phyloP scores from a whole-genome alignment of 352 stramenopile species.

The Chloridella minuta region DNA sequence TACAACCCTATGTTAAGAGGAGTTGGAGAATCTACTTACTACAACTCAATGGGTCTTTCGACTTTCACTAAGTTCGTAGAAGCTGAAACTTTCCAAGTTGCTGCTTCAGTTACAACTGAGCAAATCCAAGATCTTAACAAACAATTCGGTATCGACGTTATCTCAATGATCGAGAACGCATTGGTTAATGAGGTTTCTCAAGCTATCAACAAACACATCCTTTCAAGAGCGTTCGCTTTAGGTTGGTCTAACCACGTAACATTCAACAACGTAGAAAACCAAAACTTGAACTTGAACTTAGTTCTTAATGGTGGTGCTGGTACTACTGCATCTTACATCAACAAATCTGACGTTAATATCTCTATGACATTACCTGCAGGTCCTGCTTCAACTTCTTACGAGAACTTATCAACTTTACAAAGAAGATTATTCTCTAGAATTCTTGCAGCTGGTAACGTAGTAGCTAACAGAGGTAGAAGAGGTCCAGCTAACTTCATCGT shows the following conservation, averaged over 20 bases:
- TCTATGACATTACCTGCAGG: not conserved
- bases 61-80: not conserved
- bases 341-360: too few species aligned
- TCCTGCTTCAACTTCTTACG: not conserved
- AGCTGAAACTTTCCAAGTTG: not conserved
- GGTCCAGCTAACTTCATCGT: not conserved
- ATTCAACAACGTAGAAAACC: too few species aligned
- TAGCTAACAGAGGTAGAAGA: not conserved
- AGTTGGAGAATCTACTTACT: not conserved
- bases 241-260: not conserved
- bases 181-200: not conserved
- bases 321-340: not conserved
- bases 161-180: not conserved
- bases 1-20: not conserved
- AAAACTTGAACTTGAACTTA: too few species aligned
- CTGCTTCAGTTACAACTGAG: not conserved
- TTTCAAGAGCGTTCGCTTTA: not conserved
- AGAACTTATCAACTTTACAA: not conserved
- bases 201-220: not conserved
- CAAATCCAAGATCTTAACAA: not conserved
- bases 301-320: not conserved
- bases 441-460: not conserved
- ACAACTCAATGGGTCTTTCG: not conserved
- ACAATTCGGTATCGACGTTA: not conserved
- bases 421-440: not conserved